phyloP scores from a whole-genome alignment of 805 yeast species.

The Kazachstania martiniae region DNA sequence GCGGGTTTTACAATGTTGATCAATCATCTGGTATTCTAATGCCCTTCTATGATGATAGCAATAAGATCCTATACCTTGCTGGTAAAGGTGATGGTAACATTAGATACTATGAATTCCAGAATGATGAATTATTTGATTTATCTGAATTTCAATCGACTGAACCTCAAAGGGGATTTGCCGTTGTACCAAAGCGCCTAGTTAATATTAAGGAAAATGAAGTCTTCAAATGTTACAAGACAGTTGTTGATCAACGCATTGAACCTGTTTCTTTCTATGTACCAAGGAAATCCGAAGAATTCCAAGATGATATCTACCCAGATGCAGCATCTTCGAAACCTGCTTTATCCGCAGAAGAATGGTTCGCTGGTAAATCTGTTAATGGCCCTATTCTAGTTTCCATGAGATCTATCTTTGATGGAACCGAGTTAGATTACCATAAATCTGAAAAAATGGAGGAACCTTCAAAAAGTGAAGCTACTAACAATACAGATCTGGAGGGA shows the following conservation, averaged over 20 bases:
- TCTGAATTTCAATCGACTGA: conserved; percentile 86
- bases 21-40: conserved; percentile 87
- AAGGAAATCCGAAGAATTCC: conserved; percentile 86
- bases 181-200: conserved; percentile 74
- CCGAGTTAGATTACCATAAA: conserved; percentile 38
- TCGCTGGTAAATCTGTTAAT: conserved; percentile 62
- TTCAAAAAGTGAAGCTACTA: conserved; percentile 28
- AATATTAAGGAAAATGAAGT: conserved; percentile 79
- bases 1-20: conserved; percentile 79
- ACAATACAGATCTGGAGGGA: conserved; percentile 6
- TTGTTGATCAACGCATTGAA: conserved; percentile 73
- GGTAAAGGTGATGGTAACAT: conserved; percentile 98
- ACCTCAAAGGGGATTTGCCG: conserved; percentile 93
- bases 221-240: conserved; percentile 73
- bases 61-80: conserved; percentile 72
- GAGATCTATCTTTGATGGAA: conserved; percentile 72
- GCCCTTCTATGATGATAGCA: conserved; percentile 81
- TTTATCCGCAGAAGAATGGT: conserved; percentile 67
- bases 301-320: conserved; percentile 86
- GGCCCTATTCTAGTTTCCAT: conserved; percentile 75
- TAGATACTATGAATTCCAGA: conserved; percentile 81
- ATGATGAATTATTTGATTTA: conserved; percentile 70
- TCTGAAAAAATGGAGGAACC: conserved; percentile 19
- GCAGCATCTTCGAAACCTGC: conserved; percentile 78
- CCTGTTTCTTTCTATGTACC: conserved; percentile 92